A percentile compares a stretch with the other conserved stretches of the same genome.
These are phyloP conservation scores for Zalerion maritima DNA, from an alignment of 495 filamentous ascomycete genomes.

Conservation along the genomic window DNA sequence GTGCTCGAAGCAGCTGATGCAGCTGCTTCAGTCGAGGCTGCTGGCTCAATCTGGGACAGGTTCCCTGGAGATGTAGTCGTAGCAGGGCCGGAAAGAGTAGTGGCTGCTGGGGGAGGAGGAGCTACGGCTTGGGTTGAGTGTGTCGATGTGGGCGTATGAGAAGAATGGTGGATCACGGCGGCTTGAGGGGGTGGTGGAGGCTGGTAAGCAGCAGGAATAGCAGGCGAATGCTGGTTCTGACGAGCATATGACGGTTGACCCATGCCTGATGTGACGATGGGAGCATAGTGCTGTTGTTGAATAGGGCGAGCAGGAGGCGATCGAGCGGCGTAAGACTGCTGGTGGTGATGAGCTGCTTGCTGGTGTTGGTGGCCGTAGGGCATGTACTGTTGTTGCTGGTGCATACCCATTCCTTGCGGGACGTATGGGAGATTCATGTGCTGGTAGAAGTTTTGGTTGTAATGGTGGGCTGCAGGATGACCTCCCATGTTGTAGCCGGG, in stretches of 20 bases:
- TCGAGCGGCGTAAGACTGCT: too few relatives aligned
- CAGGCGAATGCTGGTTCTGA: conserved; percentile 27
- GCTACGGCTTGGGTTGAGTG: conserved; percentile 26
- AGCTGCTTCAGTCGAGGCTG: conserved; percentile 5
- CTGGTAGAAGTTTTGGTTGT: conserved; percentile 24
- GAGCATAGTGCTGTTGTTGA: conserved; percentile 25
- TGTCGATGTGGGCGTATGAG: conserved; percentile 25
- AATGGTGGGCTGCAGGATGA: conserved; percentile 15
- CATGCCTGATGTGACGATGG: conserved; percentile 22
- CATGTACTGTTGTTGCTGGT: too few relatives aligned
- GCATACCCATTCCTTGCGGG: too few relatives aligned
- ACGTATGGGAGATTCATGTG: too few relatives aligned
- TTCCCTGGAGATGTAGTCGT: conserved; percentile 4
- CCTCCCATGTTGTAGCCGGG: conserved; percentile 23
- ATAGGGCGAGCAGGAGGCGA: conserved; percentile 13
- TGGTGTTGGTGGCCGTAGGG: conserved; percentile 25
- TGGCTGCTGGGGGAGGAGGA: conserved; percentile 6
- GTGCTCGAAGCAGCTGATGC: too few relatives aligned
- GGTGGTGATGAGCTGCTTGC: conserved; percentile 19
- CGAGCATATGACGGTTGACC: conserved; percentile 24
- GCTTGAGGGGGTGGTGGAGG: conserved; percentile 20
- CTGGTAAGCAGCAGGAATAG: conserved; percentile 21
- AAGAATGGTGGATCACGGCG: conserved; percentile 12
- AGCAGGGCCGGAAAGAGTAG: not conserved
- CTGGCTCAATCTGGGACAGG: conserved; percentile 2